Evolutionary conservation across 164 flowering plant species (phyloP).

Genomic region (Taxillus chinensis): DNA sequence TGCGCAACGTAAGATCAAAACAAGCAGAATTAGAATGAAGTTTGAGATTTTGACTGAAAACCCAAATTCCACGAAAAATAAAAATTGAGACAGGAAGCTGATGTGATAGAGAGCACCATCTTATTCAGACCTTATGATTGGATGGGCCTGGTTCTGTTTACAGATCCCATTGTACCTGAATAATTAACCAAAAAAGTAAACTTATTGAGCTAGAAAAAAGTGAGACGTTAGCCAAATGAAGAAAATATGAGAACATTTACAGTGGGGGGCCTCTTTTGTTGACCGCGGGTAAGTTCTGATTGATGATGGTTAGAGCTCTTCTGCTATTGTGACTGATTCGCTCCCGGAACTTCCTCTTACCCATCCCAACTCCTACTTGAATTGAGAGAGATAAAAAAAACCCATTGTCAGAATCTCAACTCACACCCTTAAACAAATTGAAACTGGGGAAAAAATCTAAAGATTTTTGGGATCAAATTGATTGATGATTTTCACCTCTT

Average conservation of each 20-base stretch:
- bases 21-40: background rate
- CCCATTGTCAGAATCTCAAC: background rate
- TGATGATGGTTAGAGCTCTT: slow-evolving; percentile 41
- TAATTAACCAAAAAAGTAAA: background rate
- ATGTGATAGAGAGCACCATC: background rate
- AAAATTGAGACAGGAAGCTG: slow-evolving; percentile 1
- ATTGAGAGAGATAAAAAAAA: background rate
- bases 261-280: slow-evolving; percentile 27
- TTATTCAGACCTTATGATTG: slow-evolving; percentile 33
- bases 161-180: slow-evolving; percentile 24
- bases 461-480: too few species aligned
- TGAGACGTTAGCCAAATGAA: too few species aligned
- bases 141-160: slow-evolving; percentile 31
- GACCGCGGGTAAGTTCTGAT: slow-evolving; percentile 32
- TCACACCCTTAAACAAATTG: too few species aligned
- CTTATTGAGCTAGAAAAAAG: too few species aligned
- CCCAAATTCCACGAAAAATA: background rate
- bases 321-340: slow-evolving; percentile 23
- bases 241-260: slow-evolving; percentile 11
- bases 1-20: slow-evolving; percentile 5
- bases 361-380: slow-evolving; percentile 18
- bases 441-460: too few species aligned
- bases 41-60: too few species aligned
- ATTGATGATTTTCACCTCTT: too few species aligned
- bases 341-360: slow-evolving; percentile 23